Base-by-base conservation (phyloP, 495 filamentous ascomycete species). In the Tuber indicum region DNA sequence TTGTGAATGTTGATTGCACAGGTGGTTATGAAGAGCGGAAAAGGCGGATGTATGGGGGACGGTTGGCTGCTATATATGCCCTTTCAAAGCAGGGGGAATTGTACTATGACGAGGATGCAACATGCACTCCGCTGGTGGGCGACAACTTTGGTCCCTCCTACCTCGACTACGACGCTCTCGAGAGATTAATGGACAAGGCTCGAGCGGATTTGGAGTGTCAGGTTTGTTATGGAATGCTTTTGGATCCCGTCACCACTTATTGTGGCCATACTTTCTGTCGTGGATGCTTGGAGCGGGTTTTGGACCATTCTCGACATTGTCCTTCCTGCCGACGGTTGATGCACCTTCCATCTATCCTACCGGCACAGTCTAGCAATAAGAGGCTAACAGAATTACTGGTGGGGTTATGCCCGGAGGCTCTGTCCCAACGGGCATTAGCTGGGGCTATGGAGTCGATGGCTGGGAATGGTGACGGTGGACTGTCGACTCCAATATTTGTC, bases 251-350 rank as follows among this genome's bases (percentile, higher is more conserved):
- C 80, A 97, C 94, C 1, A 94, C 93, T 0, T 86, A 89, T 32
- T 97, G 94, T 81, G 94, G 94, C 7, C 94, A 97, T 84, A 97
- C 94, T 0, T 95, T 94, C 84, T 97, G 94, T 84, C 90, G 91
- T 45, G 87, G 88, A 75, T 97, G 94, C 83, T 85, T 96, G 19
- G 88, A 90, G 41, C 88, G 91, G 66, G 89, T 92, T 19, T 84
- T 94, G 52, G 91, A 93, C 82, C 91, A 95, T 81, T 91, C 92
- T 36, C 87, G 88, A 77, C 85, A 91, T 69, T 97, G 94, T 80
- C 93, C 94, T 0, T 87, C 93, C 16, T 97, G 94, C 81, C 91
- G 94, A 72, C 87, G 90, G 75, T 83, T 84, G 42, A 84, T 96
- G 32, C 43, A 89, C 93, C 78, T 89, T 89, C 44, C 87, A 89